Conservation (phyloP, 345 rosid genomes). For the Melastoma malabathricum region DNA sequence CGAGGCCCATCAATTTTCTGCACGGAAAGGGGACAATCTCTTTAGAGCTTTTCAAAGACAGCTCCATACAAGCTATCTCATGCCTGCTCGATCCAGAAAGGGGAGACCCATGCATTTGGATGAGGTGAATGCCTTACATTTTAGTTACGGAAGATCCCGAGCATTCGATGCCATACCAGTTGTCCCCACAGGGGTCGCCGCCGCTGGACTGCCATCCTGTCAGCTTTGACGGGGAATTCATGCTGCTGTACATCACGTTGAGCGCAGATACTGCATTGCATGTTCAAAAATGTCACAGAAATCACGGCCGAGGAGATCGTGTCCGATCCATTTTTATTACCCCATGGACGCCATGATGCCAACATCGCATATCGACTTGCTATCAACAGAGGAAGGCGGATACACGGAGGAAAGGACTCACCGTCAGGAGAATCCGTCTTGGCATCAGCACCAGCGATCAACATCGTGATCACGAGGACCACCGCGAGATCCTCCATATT, state of each 20-base stretch:
- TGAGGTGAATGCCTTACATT: slow-evolving; percentile 36
- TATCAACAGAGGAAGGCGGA: too few species aligned
- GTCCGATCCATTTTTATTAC: too few species aligned
- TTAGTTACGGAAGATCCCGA: slow-evolving; percentile 64
- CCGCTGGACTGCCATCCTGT: slow-evolving; percentile 62
- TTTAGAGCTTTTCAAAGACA: neutral
- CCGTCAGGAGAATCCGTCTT: too few species aligned
- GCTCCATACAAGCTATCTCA: neutral
- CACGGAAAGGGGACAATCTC: slow-evolving; percentile 10
- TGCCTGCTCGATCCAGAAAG: neutral
- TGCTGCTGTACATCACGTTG: slow-evolving; percentile 67
- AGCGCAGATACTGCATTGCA: slow-evolving; percentile 61
- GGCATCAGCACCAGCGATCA: too few species aligned
- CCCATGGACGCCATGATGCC: too few species aligned
- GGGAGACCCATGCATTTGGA: neutral
- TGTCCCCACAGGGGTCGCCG: slow-evolving; percentile 82
- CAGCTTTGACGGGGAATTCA: slow-evolving; percentile 64
- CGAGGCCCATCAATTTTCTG: slow-evolving; percentile 65
- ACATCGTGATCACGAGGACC: too few species aligned
- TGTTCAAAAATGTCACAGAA: slow-evolving; percentile 3
- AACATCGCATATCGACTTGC: too few species aligned
- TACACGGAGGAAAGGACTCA: neutral
- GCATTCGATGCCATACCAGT: slow-evolving; percentile 87
- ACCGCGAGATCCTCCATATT: too few species aligned
- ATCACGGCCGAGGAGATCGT: slow-evolving; percentile 9